These are phyloP conservation scores for Puccinia novopanici DNA, from an alignment of 1,284 basidiomycete species.

Conservation along the genomic window DNA sequence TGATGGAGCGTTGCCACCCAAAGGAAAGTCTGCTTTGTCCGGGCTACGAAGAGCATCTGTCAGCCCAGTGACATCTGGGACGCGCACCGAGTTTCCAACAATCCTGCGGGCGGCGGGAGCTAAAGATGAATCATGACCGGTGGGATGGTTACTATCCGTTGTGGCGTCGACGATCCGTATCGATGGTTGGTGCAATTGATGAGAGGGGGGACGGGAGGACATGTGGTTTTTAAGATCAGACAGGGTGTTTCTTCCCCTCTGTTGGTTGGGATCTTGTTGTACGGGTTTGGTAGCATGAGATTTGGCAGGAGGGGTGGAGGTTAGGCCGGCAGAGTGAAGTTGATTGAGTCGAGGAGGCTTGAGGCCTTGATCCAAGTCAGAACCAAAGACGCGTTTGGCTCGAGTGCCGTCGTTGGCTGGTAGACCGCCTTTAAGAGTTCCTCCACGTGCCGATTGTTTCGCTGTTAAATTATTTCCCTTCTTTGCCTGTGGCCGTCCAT, in stretches of 20 bases:
- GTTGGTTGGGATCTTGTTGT: slow-evolving; percentile 21
- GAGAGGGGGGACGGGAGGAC: slow-evolving; percentile 1
- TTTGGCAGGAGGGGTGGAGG: slow-evolving; percentile 40
- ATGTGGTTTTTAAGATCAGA: background rate
- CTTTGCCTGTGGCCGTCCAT: slow-evolving; percentile 2
- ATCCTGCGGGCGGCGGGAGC: slow-evolving; percentile 32
- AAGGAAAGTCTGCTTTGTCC: slow-evolving; percentile 24
- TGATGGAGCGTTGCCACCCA: background rate
- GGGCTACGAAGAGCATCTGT: slow-evolving; percentile 47
- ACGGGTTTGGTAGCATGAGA: background rate
- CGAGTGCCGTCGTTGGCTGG: slow-evolving; percentile 29
- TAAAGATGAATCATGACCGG: slow-evolving; percentile 20
- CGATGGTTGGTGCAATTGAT: slow-evolving; percentile 19
- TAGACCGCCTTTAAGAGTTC: slow-evolving; percentile 37
- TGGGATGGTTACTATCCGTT: slow-evolving; percentile 3
- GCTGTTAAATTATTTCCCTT: background rate
- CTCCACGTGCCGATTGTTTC: slow-evolving; percentile 3
- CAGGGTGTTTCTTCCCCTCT: background rate
- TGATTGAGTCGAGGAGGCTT: slow-evolving; percentile 27
- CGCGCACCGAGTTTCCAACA: slow-evolving; percentile 39
- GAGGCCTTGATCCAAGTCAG: slow-evolving; percentile 22
- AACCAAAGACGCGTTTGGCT: slow-evolving; percentile 44
- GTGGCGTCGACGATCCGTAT: slow-evolving; percentile 33
- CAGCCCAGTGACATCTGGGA: slow-evolving; percentile 50
- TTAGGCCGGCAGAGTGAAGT: slow-evolving; percentile 23